Base-by-base conservation (phyloP, 345 rosid genomes). In the Anacardium occidentale region DNA sequence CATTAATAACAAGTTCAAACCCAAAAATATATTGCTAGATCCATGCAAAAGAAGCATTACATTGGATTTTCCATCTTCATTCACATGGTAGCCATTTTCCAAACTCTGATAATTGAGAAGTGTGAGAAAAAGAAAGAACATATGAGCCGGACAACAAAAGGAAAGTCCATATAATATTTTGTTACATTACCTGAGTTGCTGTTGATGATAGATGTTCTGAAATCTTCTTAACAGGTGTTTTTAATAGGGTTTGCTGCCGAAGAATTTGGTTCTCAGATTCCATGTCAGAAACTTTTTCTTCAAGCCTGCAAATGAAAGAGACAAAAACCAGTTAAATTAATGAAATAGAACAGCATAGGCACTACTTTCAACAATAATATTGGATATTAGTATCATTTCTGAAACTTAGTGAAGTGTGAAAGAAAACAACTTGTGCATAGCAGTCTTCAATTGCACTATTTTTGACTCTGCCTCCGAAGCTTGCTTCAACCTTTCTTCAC, bases 401-500 rank as follows among this genome's bases (percentile, higher is more conserved):
- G 29, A 69, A 34, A 37, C 54, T 24, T 25, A 17, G 37, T 2
- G 65, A 69, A 66, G 63, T 42, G 71, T 68, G 40, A 13, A 53
- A 2, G 34, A 52, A 48, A 60, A 61, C 37, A 65, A 95, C 99
- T 86, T 95, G 65, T 90, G 91, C 98, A 95, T 90, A 62, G 88
- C 90, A 65, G 88, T 91, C 86, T 95, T 93, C 83, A 95, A 76
- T 75, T 88, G 88, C 64, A 79, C 88, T 68, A 93, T 79, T 83
- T 89, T 95, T 44, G 97, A 86, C 74, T 92, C 98, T n/a, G 98
- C 97, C 12, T 90, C 97, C 84, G 85, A 57, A 62, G 97, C 94
- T 87, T 92, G 99, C 83, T 88, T 93, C 80, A 92, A 75, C 79
- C 99, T 90, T 82, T 95, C 97, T 77, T 92, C 94, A 68, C 99